These are phyloP conservation scores for Wickerhamomyces hampshirensis DNA, from an alignment of 805 yeast species.

Conservation along the genomic window DNA sequence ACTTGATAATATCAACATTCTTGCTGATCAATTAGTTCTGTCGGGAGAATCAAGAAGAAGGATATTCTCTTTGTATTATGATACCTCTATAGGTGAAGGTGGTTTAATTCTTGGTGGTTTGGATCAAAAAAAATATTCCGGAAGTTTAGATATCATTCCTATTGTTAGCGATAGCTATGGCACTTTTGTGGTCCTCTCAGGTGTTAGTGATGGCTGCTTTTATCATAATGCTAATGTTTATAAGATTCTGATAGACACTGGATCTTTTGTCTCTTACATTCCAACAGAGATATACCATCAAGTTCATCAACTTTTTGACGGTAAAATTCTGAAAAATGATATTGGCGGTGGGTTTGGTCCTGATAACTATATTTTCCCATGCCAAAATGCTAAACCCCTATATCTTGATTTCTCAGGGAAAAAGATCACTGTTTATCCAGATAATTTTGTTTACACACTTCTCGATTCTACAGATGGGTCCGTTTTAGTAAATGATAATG, in stretches of 20 bases:
- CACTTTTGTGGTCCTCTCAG: conserved; percentile 7
- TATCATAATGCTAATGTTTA: conserved; percentile 3
- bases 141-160: conserved; percentile 12
- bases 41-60: conserved; percentile 8
- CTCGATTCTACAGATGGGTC: conserved; percentile 5
- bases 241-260: conserved; percentile 14
- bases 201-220: conserved; percentile 14
- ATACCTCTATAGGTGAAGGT: conserved; percentile 6
- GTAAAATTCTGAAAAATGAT: conserved; percentile 2
- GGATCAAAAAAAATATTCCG: conserved; percentile 14
- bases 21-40: conserved; percentile 3
- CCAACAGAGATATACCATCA: conserved; percentile 9
- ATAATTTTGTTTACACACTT: conserved; percentile 8
- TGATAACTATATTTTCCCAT: conserved; percentile 31
- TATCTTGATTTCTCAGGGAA: conserved; percentile 16
- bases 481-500: conserved; percentile 6
- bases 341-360: conserved; percentile 30
- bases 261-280: conserved; percentile 10
- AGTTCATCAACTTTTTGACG: conserved; percentile 16
- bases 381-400: conserved; percentile 13
- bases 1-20: neutral
- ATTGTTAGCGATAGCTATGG: neutral
- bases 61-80: conserved; percentile 9
- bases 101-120: conserved; percentile 21
- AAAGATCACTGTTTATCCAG: conserved; percentile 8